These are phyloP conservation scores for Piper longum DNA, from an alignment of 164 flowering plant species.

Conservation along the genomic window DNA sequence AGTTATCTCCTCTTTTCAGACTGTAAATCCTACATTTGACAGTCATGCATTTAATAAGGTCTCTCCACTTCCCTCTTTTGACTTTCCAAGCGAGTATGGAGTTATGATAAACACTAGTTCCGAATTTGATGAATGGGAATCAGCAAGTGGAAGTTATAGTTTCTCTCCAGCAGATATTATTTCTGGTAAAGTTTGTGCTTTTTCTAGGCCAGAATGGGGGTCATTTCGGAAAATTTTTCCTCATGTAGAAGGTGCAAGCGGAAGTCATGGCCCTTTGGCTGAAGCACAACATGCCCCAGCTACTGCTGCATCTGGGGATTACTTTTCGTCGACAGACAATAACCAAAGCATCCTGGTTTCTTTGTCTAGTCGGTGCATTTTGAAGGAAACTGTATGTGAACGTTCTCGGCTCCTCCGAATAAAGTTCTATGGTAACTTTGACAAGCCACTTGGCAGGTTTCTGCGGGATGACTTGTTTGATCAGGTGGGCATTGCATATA, in stretches of 20 bases:
- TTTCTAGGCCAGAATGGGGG: constrained; percentile 3
- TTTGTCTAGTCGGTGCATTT: constrained; percentile 61
- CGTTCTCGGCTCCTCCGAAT: constrained; percentile 73
- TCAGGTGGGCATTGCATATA: constrained; percentile 32
- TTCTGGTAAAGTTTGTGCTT: constrained; percentile 7
- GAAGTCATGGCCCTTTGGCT: constrained; percentile 4
- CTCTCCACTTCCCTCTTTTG: not conserved
- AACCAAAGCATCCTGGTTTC: constrained; percentile 83
- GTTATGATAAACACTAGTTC: constrained; percentile 5
- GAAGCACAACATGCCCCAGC: constrained; percentile 20
- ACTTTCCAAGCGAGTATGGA: constrained; percentile 7
- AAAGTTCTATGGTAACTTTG: constrained; percentile 79
- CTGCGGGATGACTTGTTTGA: constrained; percentile 76
- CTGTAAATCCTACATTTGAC: not conserved
- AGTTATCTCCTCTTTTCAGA: not conserved
- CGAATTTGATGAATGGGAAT: constrained; percentile 19
- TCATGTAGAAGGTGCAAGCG: constrained; percentile 8
- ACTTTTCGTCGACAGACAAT: constrained; percentile 48
- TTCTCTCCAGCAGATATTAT: constrained; percentile 13
- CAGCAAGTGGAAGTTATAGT: constrained; percentile 15
- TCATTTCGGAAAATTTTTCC: not conserved
- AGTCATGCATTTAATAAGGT: not conserved
- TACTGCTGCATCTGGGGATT: constrained; percentile 33
- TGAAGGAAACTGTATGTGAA: constrained; percentile 73
- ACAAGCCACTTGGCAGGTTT: constrained; percentile 88